Base-by-base conservation (phyloP, 176 grass and related monocot genomes). In the Olyra latifolia region DNA sequence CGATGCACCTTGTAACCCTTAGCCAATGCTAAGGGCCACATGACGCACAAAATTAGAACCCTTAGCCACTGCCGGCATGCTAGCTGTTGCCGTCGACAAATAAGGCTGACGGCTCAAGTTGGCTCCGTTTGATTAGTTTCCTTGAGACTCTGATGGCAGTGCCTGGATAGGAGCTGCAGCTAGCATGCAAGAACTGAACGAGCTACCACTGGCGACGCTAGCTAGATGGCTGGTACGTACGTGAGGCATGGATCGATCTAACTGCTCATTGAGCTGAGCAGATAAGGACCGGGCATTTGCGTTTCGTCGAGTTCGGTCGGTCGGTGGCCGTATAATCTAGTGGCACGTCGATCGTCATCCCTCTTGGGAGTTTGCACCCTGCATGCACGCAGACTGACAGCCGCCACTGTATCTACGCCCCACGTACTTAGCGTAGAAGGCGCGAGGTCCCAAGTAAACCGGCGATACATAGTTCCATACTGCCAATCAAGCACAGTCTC, bases 1-100 rank as follows among this genome's bases (percentile, higher is more conserved):
- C 7, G 4, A 24, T 29, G 69, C 17, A 14, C 1, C 71, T 42
- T 48, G 75, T 79, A 80, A 28, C 87, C 69, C 70, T 84, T 84
- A 58, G 41, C 38, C 25, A 11, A 6, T 42, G 75, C 76, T 54
- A 84, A 79, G 61, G 10, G 87, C 3, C 87, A 74, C 68, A 57
- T 68, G 80, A 56, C 25, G 14, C 55, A 59, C 44, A 4, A 1
- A 3, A 15, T 22, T 35, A 35, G 32, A 35, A 0, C 44, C 1
- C 57, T 52, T 20, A 55, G 68, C 46, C 76, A 38, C 56, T 20
- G 27, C 24, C 67, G 44, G 35, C 65, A 55, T 43, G 13, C 40
- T n/a, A n/a, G n/a, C n/a, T 28, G 57, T 62, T 28, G 24, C 74
- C 13, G 32, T 46, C 74, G 4, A 35, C 32, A 35, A 35, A 35